Evolutionary conservation across 306 rosid genomes (phyloP), one percentile per base, ranked within the genome.

Genomic region (Rosa persica): DNA sequence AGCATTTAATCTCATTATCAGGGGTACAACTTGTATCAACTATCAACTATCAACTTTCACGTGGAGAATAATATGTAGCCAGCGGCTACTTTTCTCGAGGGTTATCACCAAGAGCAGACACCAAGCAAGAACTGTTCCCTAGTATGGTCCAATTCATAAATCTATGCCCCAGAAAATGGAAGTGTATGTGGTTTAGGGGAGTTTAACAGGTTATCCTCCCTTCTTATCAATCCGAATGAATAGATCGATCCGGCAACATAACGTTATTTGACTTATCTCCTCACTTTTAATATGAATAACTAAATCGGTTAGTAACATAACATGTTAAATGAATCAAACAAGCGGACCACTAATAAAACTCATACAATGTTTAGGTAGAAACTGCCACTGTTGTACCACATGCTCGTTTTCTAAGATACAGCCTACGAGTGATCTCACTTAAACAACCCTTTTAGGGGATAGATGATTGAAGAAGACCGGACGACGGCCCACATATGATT

Each of bases 401-500:
- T 64, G 68, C 68, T 15, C 34, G 68, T 34, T 64, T 13, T 64
- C 40, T 27, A 64, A 15, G 42, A 5, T 17, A 52, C 58, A 17
- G 58, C 5, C 10, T 19, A 15, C 42, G 64, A 22, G 23, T 52
- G 64, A 57, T 27, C 7, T 61, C 19, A 22, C 64, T 8, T 39
- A 43, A 73, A 16, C 8, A 38, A 73, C 49, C 48, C 65, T 60
- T 34, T 73, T 36, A 16, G 4, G 8, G 47, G 44, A 65, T 2
- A 39, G 15, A 76, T 70, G 57, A 76, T 70, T 76, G 68, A 40
- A 30, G 62, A 20, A 42, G 73, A 74, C 42, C 68, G 10, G 68
- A 42, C 68, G 68, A 15, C 68, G 42, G 73, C 62, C 81, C 79
- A 79, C 61, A 81, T 72, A 85, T 40, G 69, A 83, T 72, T 65